These are phyloP conservation scores for Abelmoschus esculentus DNA, from an alignment of 345 rosid species.

Conservation along the genomic window DNA sequence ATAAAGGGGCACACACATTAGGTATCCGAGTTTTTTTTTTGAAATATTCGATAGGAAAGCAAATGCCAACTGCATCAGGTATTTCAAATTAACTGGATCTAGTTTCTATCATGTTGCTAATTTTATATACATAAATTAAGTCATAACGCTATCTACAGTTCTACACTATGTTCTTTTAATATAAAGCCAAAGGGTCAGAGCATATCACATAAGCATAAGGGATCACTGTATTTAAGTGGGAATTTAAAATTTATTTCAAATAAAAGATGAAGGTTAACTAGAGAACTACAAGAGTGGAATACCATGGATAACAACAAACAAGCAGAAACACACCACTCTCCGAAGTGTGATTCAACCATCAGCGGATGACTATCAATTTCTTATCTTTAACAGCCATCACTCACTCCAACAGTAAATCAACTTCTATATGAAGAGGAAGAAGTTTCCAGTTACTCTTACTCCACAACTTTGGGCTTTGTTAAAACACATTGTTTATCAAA, in stretches of 20 bases:
- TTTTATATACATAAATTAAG: neutral
- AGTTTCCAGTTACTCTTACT: neutral
- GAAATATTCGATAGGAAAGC: neutral
- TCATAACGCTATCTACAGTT: neutral
- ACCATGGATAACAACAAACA: neutral
- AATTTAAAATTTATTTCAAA: no score
- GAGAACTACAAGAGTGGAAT: neutral
- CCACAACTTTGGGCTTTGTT: neutral
- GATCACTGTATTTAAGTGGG: neutral
- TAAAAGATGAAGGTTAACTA: no score
- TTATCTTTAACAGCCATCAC: neutral
- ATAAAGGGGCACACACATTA: neutral
- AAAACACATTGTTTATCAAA: neutral
- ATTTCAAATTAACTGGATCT: neutral
- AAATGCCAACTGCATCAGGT: neutral
- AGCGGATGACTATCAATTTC: neutral
- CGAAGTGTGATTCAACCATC: neutral
- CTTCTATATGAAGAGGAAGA: constrained; percentile 4
- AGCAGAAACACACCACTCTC: neutral
- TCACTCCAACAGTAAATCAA: neutral
- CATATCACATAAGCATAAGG: neutral
- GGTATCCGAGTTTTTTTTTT: neutral
- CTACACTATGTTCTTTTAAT: neutral
- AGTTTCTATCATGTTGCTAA: neutral
- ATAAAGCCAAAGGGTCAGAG: neutral